Conservation (phyloP, 2,329 filamentous ascomycete species). For the Aspergillus unguis region DNA sequence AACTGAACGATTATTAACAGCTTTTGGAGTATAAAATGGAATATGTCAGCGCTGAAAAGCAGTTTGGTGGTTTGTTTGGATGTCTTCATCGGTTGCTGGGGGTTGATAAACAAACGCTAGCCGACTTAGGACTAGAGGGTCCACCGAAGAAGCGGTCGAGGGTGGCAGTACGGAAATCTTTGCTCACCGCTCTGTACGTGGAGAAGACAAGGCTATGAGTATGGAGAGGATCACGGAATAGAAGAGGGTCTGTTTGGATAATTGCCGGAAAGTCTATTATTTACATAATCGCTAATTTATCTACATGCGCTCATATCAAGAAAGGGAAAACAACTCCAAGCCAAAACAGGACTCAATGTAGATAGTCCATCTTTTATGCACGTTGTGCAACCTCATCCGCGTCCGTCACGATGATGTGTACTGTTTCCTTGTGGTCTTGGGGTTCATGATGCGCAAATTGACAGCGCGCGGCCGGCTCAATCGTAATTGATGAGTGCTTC, state of each 20-base stretch:
- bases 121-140: too few species aligned
- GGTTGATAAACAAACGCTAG: constrained; percentile 28
- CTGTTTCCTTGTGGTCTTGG: constrained; percentile 20
- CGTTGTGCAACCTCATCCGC: constrained; percentile 7
- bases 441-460: constrained; percentile 19
- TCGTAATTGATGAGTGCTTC: constrained; percentile 40
- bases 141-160: too few species aligned
- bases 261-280: neutral
- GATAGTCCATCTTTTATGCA: neutral
- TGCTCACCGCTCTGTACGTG: constrained; percentile 13
- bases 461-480: constrained; percentile 35
- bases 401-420: constrained; percentile 32
- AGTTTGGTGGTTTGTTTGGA: constrained; percentile 20
- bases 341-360: neutral
- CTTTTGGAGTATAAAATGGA: neutral
- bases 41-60: constrained; percentile 1
- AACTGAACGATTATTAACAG: neutral
- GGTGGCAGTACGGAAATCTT: constrained; percentile 7
- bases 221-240: too few species aligned
- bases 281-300: neutral
- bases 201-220: neutral
- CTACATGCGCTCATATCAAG: neutral
- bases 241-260: too few species aligned
- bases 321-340: neutral
- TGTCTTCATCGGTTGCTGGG: constrained; percentile 26